Evolutionary conservation across 805 yeast genomes (phyloP).

Genomic region (Hanseniaspora lachancei): DNA sequence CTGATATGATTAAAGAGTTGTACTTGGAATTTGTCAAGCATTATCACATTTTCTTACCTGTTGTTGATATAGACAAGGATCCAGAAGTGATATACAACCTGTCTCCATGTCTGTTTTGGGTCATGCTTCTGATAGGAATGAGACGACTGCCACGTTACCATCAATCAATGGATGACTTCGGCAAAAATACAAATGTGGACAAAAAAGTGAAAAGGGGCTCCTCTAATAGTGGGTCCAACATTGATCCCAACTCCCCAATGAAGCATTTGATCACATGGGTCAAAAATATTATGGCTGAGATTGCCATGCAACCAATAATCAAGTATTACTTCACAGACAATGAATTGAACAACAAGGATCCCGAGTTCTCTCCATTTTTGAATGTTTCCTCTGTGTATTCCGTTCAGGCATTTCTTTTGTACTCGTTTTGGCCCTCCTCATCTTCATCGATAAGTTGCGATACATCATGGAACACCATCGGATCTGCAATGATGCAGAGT

Average conservation of each 20-base stretch:
- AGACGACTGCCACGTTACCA: slow-evolving; percentile 34
- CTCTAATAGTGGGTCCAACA: not conserved
- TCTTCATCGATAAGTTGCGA: slow-evolving; percentile 92
- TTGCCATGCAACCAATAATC: slow-evolving; percentile 81
- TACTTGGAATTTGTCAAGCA: slow-evolving; percentile 57
- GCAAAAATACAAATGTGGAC: slow-evolving; percentile 14
- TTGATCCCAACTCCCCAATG: slow-evolving; percentile 6
- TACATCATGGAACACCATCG: slow-evolving; percentile 89
- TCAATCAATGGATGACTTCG: slow-evolving; percentile 25
- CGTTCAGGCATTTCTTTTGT: slow-evolving; percentile 80
- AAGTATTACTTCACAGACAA: slow-evolving; percentile 65
- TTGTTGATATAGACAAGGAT: slow-evolving; percentile 68
- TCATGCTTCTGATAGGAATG: slow-evolving; percentile 70
- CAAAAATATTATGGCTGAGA: slow-evolving; percentile 68
- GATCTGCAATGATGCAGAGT: slow-evolving; percentile 86
- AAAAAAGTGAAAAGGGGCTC: slow-evolving; percentile 13
- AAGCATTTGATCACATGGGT: slow-evolving; percentile 47
- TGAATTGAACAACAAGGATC: slow-evolving; percentile 26
- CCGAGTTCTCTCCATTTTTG: slow-evolving; percentile 48
- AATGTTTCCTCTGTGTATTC: slow-evolving; percentile 87
- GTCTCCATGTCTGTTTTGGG: slow-evolving; percentile 90
- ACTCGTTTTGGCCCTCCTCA: slow-evolving; percentile 91
- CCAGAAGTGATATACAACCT: slow-evolving; percentile 67
- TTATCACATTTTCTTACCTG: slow-evolving; percentile 79
- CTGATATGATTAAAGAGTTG: slow-evolving; percentile 48